A percentile compares a stretch with the other conserved stretches of the same genome.
These are phyloP conservation scores for Ceratobasidium sp. DNA, from an alignment of 1,284 basidiomycete species.

Conservation along the genomic window DNA sequence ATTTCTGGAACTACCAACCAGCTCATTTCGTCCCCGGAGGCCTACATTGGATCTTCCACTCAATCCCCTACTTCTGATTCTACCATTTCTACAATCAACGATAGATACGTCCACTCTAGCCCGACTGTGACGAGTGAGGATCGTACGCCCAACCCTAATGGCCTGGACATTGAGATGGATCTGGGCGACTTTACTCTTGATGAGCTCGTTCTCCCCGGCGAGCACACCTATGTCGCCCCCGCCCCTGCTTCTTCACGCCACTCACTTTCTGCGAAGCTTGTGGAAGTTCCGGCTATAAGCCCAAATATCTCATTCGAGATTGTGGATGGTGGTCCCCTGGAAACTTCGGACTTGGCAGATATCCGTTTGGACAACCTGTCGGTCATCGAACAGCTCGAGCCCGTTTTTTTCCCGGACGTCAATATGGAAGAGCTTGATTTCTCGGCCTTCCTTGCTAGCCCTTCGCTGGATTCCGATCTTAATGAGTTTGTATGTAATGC, in stretches of 20 bases:
- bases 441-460: background rate
- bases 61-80: no score
- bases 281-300: no score
- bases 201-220: background rate
- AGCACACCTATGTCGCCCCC: background rate
- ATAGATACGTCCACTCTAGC: no score
- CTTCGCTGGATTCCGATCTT: background rate
- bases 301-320: background rate
- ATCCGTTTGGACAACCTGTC: background rate
- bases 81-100: no score
- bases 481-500: background rate
- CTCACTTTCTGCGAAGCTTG: background rate
- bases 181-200: background rate
- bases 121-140: background rate
- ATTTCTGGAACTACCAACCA: background rate
- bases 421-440: background rate
- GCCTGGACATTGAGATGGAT: background rate
- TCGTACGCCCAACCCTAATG: no score
- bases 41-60: no score
- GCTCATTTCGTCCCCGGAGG: background rate
- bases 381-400: background rate
- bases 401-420: background rate
- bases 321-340: no score
- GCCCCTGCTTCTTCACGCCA: background rate
- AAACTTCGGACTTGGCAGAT: background rate